Conservation (phyloP, 257 asterid species). For the Craterostigma plantagineum region DNA sequence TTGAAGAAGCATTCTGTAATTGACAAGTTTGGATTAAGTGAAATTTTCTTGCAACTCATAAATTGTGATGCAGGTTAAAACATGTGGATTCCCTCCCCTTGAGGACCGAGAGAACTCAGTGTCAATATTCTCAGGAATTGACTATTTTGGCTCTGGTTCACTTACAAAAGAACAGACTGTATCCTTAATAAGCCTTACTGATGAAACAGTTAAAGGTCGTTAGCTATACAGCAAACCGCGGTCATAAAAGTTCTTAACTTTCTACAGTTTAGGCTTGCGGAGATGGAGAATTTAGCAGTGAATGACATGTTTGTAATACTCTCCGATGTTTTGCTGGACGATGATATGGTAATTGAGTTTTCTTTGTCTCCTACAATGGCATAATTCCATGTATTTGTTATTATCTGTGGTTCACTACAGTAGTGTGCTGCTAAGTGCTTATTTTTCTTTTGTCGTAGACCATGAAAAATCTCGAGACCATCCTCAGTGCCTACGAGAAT, state of each 20-base stretch:
- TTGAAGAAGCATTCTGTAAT: background rate
- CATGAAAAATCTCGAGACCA: constrained; percentile 59
- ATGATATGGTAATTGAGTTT: constrained; percentile 46
- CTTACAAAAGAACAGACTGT: constrained; percentile 83
- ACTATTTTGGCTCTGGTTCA: constrained; percentile 77
- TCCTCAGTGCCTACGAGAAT: constrained; percentile 69
- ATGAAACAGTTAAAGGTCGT: background rate
- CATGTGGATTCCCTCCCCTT: constrained; percentile 86
- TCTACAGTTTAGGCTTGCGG: constrained; percentile 54
- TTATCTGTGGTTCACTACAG: constrained; percentile 7
- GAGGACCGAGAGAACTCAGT: constrained; percentile 73
- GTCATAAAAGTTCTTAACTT: constrained; percentile 21
- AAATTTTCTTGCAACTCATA: background rate
- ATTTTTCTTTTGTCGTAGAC: constrained; percentile 58
- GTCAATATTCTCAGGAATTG: constrained; percentile 41
- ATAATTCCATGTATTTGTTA: constrained; percentile 1
- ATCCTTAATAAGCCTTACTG: constrained; percentile 27
- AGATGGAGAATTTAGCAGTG: constrained; percentile 71
- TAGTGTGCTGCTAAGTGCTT: constrained; percentile 20
- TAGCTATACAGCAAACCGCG: constrained; percentile 1
- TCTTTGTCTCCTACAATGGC: constrained; percentile 5
- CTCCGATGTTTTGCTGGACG: constrained; percentile 84
- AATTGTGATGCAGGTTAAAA: constrained; percentile 44
- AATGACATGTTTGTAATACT: constrained; percentile 92
- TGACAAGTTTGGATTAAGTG: too few species aligned